A percentile compares a stretch with the other conserved stretches of the same genome.
Conservation (phyloP, 257 asterid genomes). For the Nemophila menziesii region DNA sequence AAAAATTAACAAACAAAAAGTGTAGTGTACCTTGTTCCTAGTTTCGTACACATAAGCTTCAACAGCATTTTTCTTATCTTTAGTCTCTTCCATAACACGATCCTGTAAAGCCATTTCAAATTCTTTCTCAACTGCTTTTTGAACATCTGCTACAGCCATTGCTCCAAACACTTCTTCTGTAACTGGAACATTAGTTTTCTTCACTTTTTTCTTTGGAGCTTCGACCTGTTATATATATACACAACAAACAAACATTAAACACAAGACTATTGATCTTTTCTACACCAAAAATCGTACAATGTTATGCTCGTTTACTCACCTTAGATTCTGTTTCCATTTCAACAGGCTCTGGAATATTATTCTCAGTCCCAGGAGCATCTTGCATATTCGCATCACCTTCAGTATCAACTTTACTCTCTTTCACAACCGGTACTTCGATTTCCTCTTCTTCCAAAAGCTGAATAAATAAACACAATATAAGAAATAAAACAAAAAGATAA, state of each 20-base stretch:
- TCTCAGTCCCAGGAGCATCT: conserved; percentile 55
- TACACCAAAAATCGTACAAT: no score
- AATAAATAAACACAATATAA: not conserved
- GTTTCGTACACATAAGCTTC: conserved; percentile 90
- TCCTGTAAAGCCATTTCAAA: conserved; percentile 98
- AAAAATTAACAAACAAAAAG: not conserved
- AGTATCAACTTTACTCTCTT: conserved; percentile 30
- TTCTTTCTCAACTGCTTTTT: conserved; percentile 86
- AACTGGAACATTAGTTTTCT: conserved; percentile 58
- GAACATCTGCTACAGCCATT: conserved; percentile 51
- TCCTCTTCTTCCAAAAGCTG: conserved; percentile 95
- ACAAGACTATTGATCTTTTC: not conserved
- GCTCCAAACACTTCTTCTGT: conserved; percentile 72
- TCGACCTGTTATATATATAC: conserved; percentile 27
- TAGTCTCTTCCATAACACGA: conserved; percentile 95
- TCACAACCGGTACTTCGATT: conserved; percentile 48
- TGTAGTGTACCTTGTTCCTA: conserved; percentile 67
- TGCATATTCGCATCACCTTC: conserved; percentile 59
- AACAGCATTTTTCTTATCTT: conserved; percentile 91
- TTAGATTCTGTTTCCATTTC: conserved; percentile 82
- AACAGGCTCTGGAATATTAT: conserved; percentile 50
- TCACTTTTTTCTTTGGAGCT: conserved; percentile 83
- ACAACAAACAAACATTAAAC: not conserved
- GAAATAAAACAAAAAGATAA: not conserved
- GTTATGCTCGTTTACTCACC: no score